phyloP scores from a whole-genome alignment of 2,329 filamentous ascomycete genomes.

The Scedosporium aurantiacum region DNA sequence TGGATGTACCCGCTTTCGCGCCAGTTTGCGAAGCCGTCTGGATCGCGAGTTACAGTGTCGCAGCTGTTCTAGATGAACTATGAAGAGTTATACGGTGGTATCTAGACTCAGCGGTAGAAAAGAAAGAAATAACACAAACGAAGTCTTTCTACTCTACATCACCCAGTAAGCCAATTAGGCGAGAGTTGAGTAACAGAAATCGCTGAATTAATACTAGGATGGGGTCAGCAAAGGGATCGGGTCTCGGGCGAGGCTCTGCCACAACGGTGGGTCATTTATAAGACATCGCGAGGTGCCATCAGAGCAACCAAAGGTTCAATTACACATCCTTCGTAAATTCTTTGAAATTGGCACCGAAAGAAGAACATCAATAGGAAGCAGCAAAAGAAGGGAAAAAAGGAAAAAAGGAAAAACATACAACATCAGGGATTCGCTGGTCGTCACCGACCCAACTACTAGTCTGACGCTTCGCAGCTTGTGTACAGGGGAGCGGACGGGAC shows the following conservation, averaged over 20 bases:
- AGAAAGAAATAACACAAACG: no score
- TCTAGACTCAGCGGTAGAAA: constrained; percentile 28
- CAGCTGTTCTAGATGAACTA: constrained; percentile 45
- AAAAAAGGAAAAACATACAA: neutral
- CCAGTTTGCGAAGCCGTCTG: constrained; percentile 52
- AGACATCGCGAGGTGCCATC: no score
- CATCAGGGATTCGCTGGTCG: constrained; percentile 2
- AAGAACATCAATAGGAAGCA: neutral
- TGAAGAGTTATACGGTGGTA: neutral
- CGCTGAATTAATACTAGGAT: no score
- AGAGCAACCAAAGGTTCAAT: no score
- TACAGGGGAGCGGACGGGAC: neutral
- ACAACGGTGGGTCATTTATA: no score
- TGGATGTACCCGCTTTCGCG: constrained; percentile 51
- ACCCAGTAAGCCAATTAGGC: no score
- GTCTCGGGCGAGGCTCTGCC: no score
- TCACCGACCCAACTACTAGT: constrained; percentile 1
- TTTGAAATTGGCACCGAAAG: no score
- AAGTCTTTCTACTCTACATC: no score
- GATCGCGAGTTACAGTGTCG: constrained; percentile 55
- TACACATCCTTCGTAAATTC: no score
- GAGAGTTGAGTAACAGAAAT: no score
- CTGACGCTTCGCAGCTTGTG: neutral
- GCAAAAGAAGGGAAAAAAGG: neutral
- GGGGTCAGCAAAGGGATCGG: no score